These are phyloP conservation scores for Trypanosomatidae sp. DNA, from an alignment of 208 protist genomes.

Conservation along the genomic window DNA sequence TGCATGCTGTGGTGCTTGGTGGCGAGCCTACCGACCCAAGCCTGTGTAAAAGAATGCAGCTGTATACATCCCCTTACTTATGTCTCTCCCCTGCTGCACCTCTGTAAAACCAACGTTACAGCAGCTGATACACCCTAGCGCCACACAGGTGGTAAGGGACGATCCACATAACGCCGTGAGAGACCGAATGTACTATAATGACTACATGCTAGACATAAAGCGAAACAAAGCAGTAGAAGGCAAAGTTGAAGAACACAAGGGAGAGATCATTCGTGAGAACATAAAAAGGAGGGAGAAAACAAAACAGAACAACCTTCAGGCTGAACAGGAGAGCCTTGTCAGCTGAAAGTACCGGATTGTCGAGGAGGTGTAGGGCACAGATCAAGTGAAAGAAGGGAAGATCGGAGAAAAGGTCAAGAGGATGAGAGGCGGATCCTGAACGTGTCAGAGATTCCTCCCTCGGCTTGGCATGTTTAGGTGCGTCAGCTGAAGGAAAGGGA, in stretches of 20 bases:
- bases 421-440: not conserved
- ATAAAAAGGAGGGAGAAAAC: not conserved
- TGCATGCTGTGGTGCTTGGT: not conserved
- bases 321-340: not conserved
- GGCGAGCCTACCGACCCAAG: not conserved
- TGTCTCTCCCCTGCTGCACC: not conserved
- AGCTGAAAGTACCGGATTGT: slow-evolving; percentile 4
- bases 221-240: slow-evolving; percentile 4
- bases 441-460: slow-evolving; percentile 1
- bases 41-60: not conserved
- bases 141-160: not conserved
- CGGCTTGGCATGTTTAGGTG: not conserved
- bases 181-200: not conserved
- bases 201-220: not conserved
- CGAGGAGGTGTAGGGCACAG: not conserved
- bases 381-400: slow-evolving; percentile 2
- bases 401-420: not conserved
- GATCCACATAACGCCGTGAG: not conserved
- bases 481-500: not conserved
- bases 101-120: not conserved
- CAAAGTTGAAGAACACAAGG: slow-evolving; percentile 5
- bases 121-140: not conserved
- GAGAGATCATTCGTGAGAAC: slow-evolving; percentile 6
- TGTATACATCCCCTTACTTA: not conserved
- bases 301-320: not conserved